Conservation (phyloP, 305 asterid genomes). For the Euphrasia arctica region DNA sequence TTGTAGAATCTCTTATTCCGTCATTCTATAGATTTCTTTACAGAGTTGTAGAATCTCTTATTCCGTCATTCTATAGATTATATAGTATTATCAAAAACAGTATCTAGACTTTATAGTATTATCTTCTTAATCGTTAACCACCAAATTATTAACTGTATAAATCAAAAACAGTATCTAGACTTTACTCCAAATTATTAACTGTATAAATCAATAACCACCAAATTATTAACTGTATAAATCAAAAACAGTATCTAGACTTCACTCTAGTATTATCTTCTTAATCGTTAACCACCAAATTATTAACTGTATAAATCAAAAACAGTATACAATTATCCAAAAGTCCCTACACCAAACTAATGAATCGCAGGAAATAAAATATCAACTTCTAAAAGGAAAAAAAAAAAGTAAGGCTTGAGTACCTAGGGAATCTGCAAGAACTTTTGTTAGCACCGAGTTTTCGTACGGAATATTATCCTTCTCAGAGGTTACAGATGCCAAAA, state of each 20-base stretch:
- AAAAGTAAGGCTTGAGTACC: slow-evolving; percentile 42
- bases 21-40: not conserved
- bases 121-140: too few relatives aligned
- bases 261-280: not conserved
- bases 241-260: not conserved
- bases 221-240: not conserved
- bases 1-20: not conserved
- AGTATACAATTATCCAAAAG: slow-evolving; percentile 18
- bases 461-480: slow-evolving; percentile 74
- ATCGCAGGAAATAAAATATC: slow-evolving; percentile 13
- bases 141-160: too few relatives aligned
- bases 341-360: slow-evolving; percentile 18
- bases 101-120: too few relatives aligned
- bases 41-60: too few relatives aligned
- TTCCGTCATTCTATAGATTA: too few relatives aligned
- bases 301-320: slow-evolving; percentile 8
- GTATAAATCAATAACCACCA: too few relatives aligned
- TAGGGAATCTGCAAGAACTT: slow-evolving; percentile 76
- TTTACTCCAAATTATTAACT: not conserved
- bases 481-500: slow-evolving; percentile 75
- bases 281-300: slow-evolving; percentile 11
- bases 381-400: slow-evolving; percentile 17
- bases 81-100: too few relatives aligned
- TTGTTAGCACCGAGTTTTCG: slow-evolving; percentile 76
- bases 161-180: too few relatives aligned